Evolutionary conservation across 257 asterid species (phyloP), one percentile per base, ranked within the genome.

Genomic region (Ballota nigra): DNA sequence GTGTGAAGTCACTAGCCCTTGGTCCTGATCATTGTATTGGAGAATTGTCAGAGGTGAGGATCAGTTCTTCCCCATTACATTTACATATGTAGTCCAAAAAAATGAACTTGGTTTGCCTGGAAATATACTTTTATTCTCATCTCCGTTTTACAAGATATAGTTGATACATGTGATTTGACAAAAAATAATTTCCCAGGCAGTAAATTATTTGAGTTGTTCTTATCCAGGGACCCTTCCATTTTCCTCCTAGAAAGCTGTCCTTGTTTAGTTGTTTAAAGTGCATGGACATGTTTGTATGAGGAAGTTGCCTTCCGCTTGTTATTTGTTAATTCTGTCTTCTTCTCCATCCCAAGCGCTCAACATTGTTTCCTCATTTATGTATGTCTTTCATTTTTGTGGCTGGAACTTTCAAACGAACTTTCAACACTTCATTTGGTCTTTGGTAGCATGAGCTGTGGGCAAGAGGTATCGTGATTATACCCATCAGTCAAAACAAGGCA

Each of bases 11-110:
- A 68, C 84, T 81, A 69, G 96, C 97, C 55, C 99, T 94, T 60
- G 98, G 99, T 80, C 92, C 96, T 13, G 93, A 88, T 57, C 99
- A 91, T 69, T 78, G 79, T 82, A 72, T 86, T 73, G 89, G 60
- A 40, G 83, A 83, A 66, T 80, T 94, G 78, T 76, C 95, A 22
- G 96, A 91, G 96, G 99, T 94, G 71, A 78, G 81, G 53, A 51
- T 9, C 57, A 16, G 57, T 49, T 19, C 24, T 49, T 49, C 60
- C 20, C 63, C 23, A 23, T 49, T 73, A 53, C 55, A 38, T 36
- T 18, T 34, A 26, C 70, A 63, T 11, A 3, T 12, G n/a, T 16
- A 38, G 71, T 56, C 22, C 12, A 49, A 31, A n/a, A 61, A 60
- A 62, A 72, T 5, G 52, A 11, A 16, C 20, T 12, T 28, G 59